A percentile compares a stretch with the other conserved stretches of the same genome.
These are phyloP conservation scores for Aspergillus tanneri DNA, from an alignment of 2,329 filamentous ascomycete genomes.

Conservation along the genomic window DNA sequence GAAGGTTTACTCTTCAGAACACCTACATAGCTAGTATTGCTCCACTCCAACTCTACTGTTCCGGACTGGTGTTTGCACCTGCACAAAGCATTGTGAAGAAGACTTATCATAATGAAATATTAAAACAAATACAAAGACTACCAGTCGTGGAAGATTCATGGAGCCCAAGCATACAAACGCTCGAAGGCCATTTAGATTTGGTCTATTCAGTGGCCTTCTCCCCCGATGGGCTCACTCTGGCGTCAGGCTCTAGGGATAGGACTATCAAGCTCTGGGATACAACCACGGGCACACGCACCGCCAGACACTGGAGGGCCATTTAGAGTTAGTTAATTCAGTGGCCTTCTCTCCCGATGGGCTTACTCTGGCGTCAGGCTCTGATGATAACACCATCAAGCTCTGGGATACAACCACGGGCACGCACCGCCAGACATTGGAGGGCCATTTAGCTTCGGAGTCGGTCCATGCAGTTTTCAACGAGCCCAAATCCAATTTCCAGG, in stretches of 20 bases:
- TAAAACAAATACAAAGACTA: conserved; percentile 16
- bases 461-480: background rate
- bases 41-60: conserved; percentile 40
- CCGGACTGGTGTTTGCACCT: conserved; percentile 35
- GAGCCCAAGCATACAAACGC: conserved; percentile 11
- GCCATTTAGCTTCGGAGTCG: too few relatives aligned
- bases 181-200: conserved; percentile 15
- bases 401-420: background rate
- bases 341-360: conserved; percentile 28
- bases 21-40: conserved; percentile 26
- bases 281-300: background rate
- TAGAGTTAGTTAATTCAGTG: conserved; percentile 7
- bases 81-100: conserved; percentile 24
- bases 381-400: conserved; percentile 12
- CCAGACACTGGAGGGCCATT: background rate
- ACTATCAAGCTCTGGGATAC: conserved; percentile 12
- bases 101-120: conserved; percentile 19
- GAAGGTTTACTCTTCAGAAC: conserved; percentile 31
- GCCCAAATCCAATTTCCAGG: background rate
- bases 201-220: conserved; percentile 26
- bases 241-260: conserved; percentile 17
- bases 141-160: conserved; percentile 12
- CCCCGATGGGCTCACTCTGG: conserved; percentile 19
- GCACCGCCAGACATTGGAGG: background rate
- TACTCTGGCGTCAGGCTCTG: conserved; percentile 19